Evolutionary conservation across 257 asterid genomes (phyloP).

Genomic region (Forsythia suspensa): DNA sequence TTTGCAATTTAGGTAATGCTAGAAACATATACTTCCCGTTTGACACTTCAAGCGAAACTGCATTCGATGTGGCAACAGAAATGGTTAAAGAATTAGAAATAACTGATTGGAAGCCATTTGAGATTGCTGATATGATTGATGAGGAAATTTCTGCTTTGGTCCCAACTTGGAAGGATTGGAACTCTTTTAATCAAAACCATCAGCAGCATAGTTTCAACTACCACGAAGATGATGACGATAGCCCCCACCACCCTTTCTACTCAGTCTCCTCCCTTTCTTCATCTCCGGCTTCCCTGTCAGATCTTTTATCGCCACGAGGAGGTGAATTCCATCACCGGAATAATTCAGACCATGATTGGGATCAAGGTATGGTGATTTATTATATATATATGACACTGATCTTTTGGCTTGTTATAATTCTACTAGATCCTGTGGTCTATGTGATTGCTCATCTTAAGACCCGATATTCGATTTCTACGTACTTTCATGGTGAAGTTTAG

Average conservation of each 20-base stretch:
- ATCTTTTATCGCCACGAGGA: conserved; percentile 26
- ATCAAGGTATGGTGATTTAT: conserved; percentile 39
- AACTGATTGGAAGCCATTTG: conserved; percentile 64
- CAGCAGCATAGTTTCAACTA: conserved; percentile 50
- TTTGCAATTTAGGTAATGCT: conserved; percentile 39
- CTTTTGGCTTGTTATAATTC: not conserved
- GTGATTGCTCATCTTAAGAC: not conserved
- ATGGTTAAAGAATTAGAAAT: conserved; percentile 80
- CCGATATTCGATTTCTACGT: no score
- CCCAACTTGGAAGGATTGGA: conserved; percentile 47
- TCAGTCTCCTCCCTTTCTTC: conserved; percentile 54
- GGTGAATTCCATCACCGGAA: conserved; percentile 20
- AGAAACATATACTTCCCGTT: conserved; percentile 71
- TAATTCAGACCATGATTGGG: conserved; percentile 38
- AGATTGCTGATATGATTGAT: conserved; percentile 79
- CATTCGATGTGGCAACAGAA: conserved; percentile 70
- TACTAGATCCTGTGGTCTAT: not conserved
- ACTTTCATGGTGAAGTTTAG: not conserved
- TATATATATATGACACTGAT: not conserved
- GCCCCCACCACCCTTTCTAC: conserved; percentile 49
- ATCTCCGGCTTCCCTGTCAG: conserved; percentile 57
- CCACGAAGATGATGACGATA: conserved; percentile 44
- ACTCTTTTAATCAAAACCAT: conserved; percentile 23
- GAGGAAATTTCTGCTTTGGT: conserved; percentile 54
- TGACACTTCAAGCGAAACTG: conserved; percentile 58